Evolutionary conservation across 805 yeast genomes (phyloP).

Genomic region (Tetrapisispora taiwanensis): DNA sequence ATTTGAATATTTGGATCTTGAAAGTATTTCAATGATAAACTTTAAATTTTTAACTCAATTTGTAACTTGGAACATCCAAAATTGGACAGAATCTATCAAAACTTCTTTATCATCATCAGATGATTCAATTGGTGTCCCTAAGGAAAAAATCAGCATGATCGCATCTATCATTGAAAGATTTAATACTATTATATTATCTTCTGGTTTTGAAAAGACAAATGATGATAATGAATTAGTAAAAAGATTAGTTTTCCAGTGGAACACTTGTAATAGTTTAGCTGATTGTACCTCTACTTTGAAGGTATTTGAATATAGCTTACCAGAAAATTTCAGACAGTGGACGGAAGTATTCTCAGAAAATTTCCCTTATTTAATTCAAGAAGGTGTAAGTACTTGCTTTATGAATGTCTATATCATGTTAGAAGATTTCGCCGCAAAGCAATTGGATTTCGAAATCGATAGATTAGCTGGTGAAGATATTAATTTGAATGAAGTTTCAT

Average conservation of each 20-base stretch:
- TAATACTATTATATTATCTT: conserved; percentile 4
- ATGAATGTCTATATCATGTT: conserved; percentile 18
- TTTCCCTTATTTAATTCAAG: conserved; percentile 10
- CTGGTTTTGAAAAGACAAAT: conserved; percentile 2
- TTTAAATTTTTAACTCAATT: conserved; percentile 20
- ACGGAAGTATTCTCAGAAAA: conserved; percentile 8
- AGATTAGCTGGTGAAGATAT: conserved; percentile 23
- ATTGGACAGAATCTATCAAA: conserved; percentile 21
- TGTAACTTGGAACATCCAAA: conserved; percentile 23
- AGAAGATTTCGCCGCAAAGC: conserved; percentile 20
- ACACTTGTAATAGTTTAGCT: conserved; percentile 14
- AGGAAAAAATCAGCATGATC: conserved; percentile 1
- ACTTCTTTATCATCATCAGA: conserved; percentile 1
- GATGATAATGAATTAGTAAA: conserved; percentile 1
- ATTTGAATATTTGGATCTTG: conserved; percentile 5
- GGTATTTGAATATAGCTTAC: conserved; percentile 22
- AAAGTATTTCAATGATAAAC: conserved; percentile 11
- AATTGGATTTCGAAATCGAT: conserved; percentile 12
- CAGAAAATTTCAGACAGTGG: conserved; percentile 19
- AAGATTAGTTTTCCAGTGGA: conserved; percentile 9
- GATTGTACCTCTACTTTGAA: conserved; percentile 21
- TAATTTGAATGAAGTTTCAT: conserved; percentile 12
- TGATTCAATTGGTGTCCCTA: neutral
- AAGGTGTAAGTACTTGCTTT: conserved; percentile 6
- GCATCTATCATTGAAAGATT: conserved; percentile 12